Base-by-base conservation (phyloP, 306 rosid species). In the Prunus mume region DNA sequence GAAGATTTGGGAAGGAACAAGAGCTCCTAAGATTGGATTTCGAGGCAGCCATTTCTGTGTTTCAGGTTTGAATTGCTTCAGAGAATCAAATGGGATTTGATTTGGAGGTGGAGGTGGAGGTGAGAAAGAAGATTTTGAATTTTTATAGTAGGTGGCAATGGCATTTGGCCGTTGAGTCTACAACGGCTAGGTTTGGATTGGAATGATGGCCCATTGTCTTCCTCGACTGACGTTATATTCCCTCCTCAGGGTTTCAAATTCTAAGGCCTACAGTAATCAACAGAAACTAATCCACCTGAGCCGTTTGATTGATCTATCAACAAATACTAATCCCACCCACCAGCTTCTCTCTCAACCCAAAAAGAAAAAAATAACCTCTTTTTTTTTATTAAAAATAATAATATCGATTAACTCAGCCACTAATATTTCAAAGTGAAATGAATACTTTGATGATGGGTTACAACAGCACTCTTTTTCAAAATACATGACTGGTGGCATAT, bases 1-100 rank as follows among this genome's bases (percentile, higher is more conserved):
- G 84, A 49, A 90, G 89, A 72, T 67, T 79, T 3, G 90, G 85
- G 85, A 93, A 90, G 69, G 93, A 89, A 64, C 89, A 83, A 62
- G 89, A 28, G 38, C 68, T 84, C 87, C 89, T 79, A 32, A 82
- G 78, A 62, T 46, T 72, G 66, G 82, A 20, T 82, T 90, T 90
- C 0, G 90, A 71, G 43, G 88, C 74, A n/a, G 91, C 88, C 96
- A 90, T 86, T 81, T 76, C 34, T 78, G 41, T 13, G 66, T 28
- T 54, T 18, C 3, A 65, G 32, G 62, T 46, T 51, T 32, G 43
- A 30, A 60, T 47, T 10, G 68, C 38, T 46, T 76, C 54, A 56
- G 54, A 41, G 62, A 56, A 20, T 56, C 55, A 13, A 9, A 56
- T 3, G 52, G 19, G 32, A 15, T 62, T 78, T 63, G 41, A 55